Evolutionary conservation across 2,329 filamentous ascomycete species (phyloP), one percentile per base, ranked within the genome.

Genomic region (Truncatella angustata): DNA sequence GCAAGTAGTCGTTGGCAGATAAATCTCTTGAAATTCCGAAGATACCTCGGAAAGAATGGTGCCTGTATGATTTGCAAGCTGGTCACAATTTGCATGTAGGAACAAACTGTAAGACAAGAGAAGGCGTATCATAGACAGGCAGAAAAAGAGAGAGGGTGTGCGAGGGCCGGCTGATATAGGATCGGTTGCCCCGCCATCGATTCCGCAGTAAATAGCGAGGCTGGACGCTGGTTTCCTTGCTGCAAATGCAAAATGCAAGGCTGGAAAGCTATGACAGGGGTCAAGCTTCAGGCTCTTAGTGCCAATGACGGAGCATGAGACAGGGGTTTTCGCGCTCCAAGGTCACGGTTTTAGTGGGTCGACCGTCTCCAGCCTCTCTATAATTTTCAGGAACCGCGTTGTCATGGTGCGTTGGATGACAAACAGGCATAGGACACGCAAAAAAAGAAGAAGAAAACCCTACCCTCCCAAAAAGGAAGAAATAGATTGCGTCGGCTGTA

Each of bases 161-260:
- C 40, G 40, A 44, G n/a, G n/a, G n/a, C 23, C 10, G 21, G 18
- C 23, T 44, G 21, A 28, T 44, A 44, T 44, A 44, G 21, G 40
- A 44, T 28, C 21, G 4, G 75, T 76, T 77, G 74, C 73, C 75
- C 74, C 70, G 75, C 74, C 75, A 78, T 72, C 69, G 52, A 70
- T 68, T n/a, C 54, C 52, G 39, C 53, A 63, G 67, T 70, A 67
- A 70, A 70, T 66, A 70, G 62, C 62, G 63, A 66, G 66, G 68
- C 66, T 70, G 68, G 68, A 44, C 10, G n/a, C n/a, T n/a, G 21
- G 40, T 44, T 44, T 44, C 55, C 37, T 30, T 37, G 30, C n/a
- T n/a, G n/a, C n/a, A n/a, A n/a, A n/a, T n/a, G 50, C 46, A 63
- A 68, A 66, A 63, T 48, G 58, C 60, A 66, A 65, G 64, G 63